Percentiles rank a stretch among this genome's conserved stretches.
Evolutionary conservation across 768 basidiomycete species (phyloP).

Genomic region (Suillus clintonianus): DNA sequence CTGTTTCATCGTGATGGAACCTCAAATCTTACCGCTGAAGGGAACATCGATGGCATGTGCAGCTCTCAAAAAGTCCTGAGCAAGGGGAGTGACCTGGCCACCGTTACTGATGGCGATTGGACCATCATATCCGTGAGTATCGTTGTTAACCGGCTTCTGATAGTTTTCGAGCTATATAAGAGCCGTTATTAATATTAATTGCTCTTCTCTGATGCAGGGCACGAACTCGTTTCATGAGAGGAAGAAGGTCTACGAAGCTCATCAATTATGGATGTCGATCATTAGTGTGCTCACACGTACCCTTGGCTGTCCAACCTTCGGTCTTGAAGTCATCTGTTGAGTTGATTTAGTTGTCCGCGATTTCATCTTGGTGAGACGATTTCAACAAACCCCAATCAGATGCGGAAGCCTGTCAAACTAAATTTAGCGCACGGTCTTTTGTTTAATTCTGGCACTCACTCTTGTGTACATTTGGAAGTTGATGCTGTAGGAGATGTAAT

Average conservation of each 20-base stretch:
- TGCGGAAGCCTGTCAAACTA: conserved; percentile 53
- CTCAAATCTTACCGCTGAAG: conserved; percentile 53
- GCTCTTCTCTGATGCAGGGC: not conserved
- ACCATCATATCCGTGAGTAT: conserved; percentile 70
- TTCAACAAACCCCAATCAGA: conserved; percentile 62
- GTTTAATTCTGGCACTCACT: conserved; percentile 30
- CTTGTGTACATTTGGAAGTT: conserved; percentile 82
- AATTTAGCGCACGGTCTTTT: not conserved
- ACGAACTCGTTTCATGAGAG: conserved; percentile 68
- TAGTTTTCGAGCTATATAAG: conserved; percentile 66
- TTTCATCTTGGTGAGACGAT: not conserved
- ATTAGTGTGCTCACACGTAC: conserved; percentile 29
- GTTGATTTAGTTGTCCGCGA: conserved; percentile 1
- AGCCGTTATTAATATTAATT: not conserved
- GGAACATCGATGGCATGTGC: conserved; percentile 62
- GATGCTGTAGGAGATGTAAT: conserved; percentile 45
- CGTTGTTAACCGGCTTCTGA: conserved; percentile 69
- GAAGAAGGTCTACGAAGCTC: conserved; percentile 54
- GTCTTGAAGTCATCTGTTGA: conserved; percentile 71
- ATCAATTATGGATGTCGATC: not conserved
- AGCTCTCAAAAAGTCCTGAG: conserved; percentile 70
- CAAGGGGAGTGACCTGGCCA: conserved; percentile 60
- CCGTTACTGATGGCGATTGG: conserved; percentile 77
- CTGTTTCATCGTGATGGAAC: not conserved
- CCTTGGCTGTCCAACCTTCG: conserved; percentile 66